Conservation (phyloP, 2,329 filamentous ascomycete species). For the Aspergillus melleus region DNA sequence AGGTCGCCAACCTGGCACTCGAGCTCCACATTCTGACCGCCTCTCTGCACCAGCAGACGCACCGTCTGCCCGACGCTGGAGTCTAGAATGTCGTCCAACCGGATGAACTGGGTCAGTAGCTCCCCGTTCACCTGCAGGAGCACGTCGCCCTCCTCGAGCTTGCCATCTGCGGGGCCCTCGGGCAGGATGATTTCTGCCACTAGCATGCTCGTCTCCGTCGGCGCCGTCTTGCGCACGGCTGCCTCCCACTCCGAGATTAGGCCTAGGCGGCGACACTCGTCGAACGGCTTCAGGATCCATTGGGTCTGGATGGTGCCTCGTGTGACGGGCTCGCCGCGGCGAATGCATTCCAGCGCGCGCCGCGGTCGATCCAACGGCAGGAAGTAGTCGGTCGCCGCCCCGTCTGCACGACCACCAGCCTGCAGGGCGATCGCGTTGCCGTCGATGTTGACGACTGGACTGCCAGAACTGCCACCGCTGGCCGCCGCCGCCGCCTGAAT, state of each 20-base stretch:
- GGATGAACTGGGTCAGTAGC: slow-evolving; percentile 88
- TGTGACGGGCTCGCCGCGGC: slow-evolving; percentile 71
- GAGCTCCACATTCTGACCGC: slow-evolving; percentile 82
- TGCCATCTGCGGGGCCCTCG: slow-evolving; percentile 79
- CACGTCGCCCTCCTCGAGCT: slow-evolving; percentile 92
- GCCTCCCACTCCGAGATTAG: slow-evolving; percentile 84
- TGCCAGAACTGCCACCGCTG: slow-evolving; percentile 96
- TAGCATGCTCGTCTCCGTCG: slow-evolving; percentile 93
- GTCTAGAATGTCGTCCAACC: slow-evolving; percentile 87
- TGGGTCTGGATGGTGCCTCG: slow-evolving; percentile 97
- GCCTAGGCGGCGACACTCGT: slow-evolving; percentile 89
- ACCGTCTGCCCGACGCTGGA: slow-evolving; percentile 79
- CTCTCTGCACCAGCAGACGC: slow-evolving; percentile 79
- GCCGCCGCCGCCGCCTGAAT: slow-evolving; percentile 97
- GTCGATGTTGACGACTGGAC: slow-evolving; percentile 94
- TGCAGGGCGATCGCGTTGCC: slow-evolving; percentile 90
- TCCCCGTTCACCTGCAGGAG: slow-evolving; percentile 91
- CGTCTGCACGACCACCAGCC: slow-evolving; percentile 89
- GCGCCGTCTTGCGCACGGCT: slow-evolving; percentile 76
- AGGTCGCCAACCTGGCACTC: slow-evolving; percentile 84
- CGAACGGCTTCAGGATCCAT: slow-evolving; percentile 95
- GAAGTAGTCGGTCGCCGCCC: slow-evolving; percentile 97
- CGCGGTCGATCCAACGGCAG: slow-evolving; percentile 87
- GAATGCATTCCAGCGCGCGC: slow-evolving; percentile 83
- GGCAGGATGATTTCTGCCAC: slow-evolving; percentile 94